Base-by-base conservation (phyloP, 306 rosid genomes). In the Urtica urens region DNA sequence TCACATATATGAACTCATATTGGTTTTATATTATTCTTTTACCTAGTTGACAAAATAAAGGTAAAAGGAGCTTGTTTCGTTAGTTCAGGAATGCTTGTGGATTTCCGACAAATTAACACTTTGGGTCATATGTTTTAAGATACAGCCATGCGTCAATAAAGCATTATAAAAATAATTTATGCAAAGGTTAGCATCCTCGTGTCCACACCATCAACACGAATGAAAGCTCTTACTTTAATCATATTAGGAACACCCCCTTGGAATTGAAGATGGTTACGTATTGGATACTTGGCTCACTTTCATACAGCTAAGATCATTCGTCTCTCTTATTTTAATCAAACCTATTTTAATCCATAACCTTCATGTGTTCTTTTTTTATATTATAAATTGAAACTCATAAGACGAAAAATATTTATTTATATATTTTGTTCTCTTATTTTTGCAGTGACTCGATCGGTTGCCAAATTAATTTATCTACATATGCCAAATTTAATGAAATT, bases 281-380 rank as follows among this genome's bases (percentile, higher is more conserved):
- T 27, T 57, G 13, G 26, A 31, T 27, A 4, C 23, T 35, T n/a
- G 8, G 49, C 41, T 41, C 64, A n/a, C 52, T 64, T 53, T 70
- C 66, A 47, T 62, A 57, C 55, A 57, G 67, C 70, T 24, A 57
- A 8, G 21, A n/a, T n/a, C 55, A 9, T 2, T n/a, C 17, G 8
- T 39, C 17, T 11, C 31, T 20, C 37, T 7, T 7, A 31, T 31
- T 2, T 31, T 31, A 13, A 31, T n/a, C n/a, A n/a, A n/a, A n/a
- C n/a, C n/a, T n/a, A n/a, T n/a, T n/a, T n/a, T n/a, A n/a, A n/a
- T n/a, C n/a, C n/a, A n/a, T n/a, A n/a, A n/a, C n/a, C n/a, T n/a
- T n/a, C n/a, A n/a, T n/a, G n/a, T n/a, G n/a, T n/a, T n/a, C n/a
- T n/a, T 28, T 28, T 4, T 28, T 28, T 4, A 28, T 28, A 28